Evolutionary conservation across 202 grass and related monocot genomes (phyloP).

Genomic region (Digitaria exilis): DNA sequence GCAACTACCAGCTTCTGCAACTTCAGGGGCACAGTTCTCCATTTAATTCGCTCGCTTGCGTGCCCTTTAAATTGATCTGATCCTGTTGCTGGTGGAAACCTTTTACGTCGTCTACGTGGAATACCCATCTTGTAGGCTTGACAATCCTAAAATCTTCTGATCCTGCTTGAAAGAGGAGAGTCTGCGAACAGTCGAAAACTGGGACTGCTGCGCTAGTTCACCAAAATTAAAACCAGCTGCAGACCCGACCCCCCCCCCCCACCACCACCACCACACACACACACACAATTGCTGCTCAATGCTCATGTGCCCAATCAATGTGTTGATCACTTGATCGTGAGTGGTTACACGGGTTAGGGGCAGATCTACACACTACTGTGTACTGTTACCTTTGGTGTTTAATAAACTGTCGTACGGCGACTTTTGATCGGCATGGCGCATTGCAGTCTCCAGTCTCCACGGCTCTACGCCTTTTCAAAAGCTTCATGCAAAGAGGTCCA

Average conservation of each 20-base stretch:
- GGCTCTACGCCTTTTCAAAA: background rate
- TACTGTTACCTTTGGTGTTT: background rate
- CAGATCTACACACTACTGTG: background rate
- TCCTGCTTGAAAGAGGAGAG: background rate
- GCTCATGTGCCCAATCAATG: constrained; percentile 1
- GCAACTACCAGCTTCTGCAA: background rate
- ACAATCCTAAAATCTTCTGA: too few relatives aligned
- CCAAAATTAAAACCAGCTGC: background rate
- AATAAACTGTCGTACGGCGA: background rate
- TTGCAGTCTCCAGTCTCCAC: too few relatives aligned
- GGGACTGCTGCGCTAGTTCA: background rate
- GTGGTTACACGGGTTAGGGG: background rate
- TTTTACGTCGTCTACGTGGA: too few relatives aligned
- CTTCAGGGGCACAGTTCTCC: background rate
- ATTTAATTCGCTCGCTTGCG: background rate
- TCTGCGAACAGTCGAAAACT: background rate
- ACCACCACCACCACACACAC: background rate
- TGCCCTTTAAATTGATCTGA: background rate
- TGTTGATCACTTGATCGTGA: background rate
- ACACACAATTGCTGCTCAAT: background rate
- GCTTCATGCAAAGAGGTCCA: background rate
- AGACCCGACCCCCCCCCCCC: too few relatives aligned
- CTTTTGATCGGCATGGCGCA: too few relatives aligned
- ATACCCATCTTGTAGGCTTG: too few relatives aligned
- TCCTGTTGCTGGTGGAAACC: too few relatives aligned